Percentiles rank a stretch among this genome's conserved stretches.
phyloP scores from a whole-genome alignment of 164 flowering plant genomes.

The Umbellularia californica region DNA sequence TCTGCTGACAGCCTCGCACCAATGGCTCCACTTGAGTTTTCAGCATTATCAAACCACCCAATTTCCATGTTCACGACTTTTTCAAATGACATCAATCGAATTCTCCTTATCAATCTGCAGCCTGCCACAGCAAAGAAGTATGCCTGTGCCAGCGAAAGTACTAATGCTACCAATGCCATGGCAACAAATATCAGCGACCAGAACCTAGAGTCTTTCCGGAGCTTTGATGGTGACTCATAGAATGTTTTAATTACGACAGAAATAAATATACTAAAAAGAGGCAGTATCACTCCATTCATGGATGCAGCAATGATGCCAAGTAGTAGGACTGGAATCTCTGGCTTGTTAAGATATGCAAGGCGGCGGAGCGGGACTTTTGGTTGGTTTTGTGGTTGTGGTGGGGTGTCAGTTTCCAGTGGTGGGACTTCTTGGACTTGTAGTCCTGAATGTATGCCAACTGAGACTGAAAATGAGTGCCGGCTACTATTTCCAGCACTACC shows the following conservation, averaged over 20 bases:
- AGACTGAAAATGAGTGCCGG: constrained; percentile 25
- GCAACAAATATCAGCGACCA: constrained; percentile 37
- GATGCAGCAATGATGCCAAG: constrained; percentile 36
- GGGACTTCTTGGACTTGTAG: constrained; percentile 12
- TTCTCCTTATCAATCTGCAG: constrained; percentile 16
- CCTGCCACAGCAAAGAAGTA: constrained; percentile 30
- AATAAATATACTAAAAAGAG: constrained; percentile 32
- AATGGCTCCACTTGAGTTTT: constrained; percentile 39
- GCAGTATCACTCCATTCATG: constrained; percentile 31
- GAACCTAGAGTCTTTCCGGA: constrained; percentile 30
- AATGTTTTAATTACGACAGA: constrained; percentile 28
- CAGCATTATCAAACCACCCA: constrained; percentile 28
- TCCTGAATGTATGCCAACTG: constrained; percentile 23
- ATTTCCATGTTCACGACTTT: constrained; percentile 30
- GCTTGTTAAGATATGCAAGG: constrained; percentile 41
- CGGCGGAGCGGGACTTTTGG: constrained; percentile 30
- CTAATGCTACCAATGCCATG: constrained; percentile 20
- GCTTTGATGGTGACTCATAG: constrained; percentile 26
- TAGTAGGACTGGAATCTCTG: constrained; percentile 37
- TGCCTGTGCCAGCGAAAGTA: constrained; percentile 8
- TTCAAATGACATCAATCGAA: constrained; percentile 23
- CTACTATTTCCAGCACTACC: constrained; percentile 24
- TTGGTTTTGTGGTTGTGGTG: not conserved
- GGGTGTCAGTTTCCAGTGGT: not conserved
- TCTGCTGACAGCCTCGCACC: constrained; percentile 47